Conservation (phyloP, 768 basidiomycete species). For the Boletus fagicola region DNA sequence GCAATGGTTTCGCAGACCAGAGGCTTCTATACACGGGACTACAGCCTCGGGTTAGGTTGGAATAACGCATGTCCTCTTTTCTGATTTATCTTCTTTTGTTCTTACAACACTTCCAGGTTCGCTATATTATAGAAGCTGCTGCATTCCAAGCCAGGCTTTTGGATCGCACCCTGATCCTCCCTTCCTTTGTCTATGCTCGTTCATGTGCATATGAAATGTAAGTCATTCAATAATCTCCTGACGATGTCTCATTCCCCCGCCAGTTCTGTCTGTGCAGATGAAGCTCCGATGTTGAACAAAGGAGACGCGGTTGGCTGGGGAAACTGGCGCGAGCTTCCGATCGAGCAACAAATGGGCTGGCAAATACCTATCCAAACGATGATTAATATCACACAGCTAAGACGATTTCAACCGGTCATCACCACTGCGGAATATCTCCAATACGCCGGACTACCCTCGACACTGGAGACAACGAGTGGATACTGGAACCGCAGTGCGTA, state of each 20-base stretch:
- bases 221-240: conserved; percentile 4
- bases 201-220: conserved; percentile 41
- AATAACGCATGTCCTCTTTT: conserved; percentile 36
- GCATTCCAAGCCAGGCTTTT: conserved; percentile 38
- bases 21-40: conserved; percentile 43
- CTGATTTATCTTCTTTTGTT: not conserved
- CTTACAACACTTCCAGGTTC: conserved; percentile 31
- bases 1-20: conserved; percentile 37
- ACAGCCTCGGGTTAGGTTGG: conserved; percentile 45
- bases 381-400: conserved; percentile 41
- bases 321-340: conserved; percentile 38
- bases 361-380: conserved; percentile 35
- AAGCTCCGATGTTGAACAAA: conserved; percentile 42
- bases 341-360: conserved; percentile 34
- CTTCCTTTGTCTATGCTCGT: conserved; percentile 44
- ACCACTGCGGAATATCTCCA: conserved; percentile 40
- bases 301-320: conserved; percentile 40
- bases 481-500: conserved; percentile 36
- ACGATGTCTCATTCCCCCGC: not conserved
- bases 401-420: conserved; percentile 35
- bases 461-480: conserved; percentile 37
- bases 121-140: conserved; percentile 45
- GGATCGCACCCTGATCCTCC: conserved; percentile 42
- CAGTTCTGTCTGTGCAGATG: conserved; percentile 37
- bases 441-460: conserved; percentile 32